Evolutionary conservation across 306 rosid species (phyloP), one percentile per base, ranked within the genome.

Genomic region (Prunus fruticosa): DNA sequence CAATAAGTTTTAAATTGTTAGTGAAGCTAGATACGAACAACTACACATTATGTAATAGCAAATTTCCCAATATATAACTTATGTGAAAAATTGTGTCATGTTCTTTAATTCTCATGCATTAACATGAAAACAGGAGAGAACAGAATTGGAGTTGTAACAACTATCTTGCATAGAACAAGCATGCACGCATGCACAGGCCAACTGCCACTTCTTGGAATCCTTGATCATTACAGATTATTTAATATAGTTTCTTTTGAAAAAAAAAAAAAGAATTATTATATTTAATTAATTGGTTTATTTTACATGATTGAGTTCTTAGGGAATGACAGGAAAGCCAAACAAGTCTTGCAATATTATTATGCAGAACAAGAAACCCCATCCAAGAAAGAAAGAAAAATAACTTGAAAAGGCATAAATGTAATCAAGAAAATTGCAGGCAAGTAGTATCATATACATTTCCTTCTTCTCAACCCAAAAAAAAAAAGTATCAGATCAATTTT

Each of bases 1-100:
- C 20, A 27, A 64, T 32, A 23, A 54, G 64, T 51, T 76, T 43
- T 71, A 72, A 81, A 34, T 47, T 49, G 58, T 19, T 14, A n/a
- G 28, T 20, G 52, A 79, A 2, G 47, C 47, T 52, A 66, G 8
- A 20, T 71, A 74, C 18, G 8, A 69, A 76, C 76, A 58, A 20
- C 11, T 25, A 45, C 9, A 12, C 60, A 54, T 12, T n/a, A 28
- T 71, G 20, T 16, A 28, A 22, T 28, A 46, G 69, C 14, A 41
- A 67, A 25, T 20, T 76, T 51, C 25, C 46, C 8, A 57, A 25
- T 57, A 20, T 2, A 45, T 38, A 38, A 54, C 27, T 43, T 23
- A 52, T 20, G 23, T 64, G 56, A 10, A 64, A 25, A 38, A 53
- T 19, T 71, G 23, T 10, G 15, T 38, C 51, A 22, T 25, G 19